A percentile compares a stretch with the other conserved stretches of the same genome.
These are phyloP conservation scores for Trichothecium roseum DNA, from an alignment of 2,329 filamentous ascomycete species.

Conservation along the genomic window DNA sequence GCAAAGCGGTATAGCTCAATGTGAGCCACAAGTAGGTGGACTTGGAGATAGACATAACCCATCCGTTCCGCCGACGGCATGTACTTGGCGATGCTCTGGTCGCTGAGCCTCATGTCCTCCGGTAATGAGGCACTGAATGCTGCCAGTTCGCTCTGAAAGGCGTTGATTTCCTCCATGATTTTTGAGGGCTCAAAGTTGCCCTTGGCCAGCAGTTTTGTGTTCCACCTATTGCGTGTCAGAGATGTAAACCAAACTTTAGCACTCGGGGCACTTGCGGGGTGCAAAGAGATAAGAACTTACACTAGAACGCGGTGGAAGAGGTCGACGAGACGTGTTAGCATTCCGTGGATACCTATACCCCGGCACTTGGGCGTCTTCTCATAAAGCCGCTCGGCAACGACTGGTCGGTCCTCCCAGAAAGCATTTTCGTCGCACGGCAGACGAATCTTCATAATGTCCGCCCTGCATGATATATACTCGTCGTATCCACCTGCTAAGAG, in stretches of 20 bases:
- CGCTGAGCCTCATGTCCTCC: conserved; percentile 19
- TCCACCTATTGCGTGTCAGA: conserved; percentile 10
- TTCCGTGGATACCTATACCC: conserved; percentile 20
- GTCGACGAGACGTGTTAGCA: conserved; percentile 23
- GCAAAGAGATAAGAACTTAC: too few relatives aligned
- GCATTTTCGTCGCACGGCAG: conserved; percentile 23
- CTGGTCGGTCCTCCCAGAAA: conserved; percentile 19
- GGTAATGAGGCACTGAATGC: conserved; percentile 23
- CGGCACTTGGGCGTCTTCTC: conserved; percentile 15
- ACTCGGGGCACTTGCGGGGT: too few relatives aligned
- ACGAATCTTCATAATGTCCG: conserved; percentile 26
- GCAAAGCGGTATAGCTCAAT: conserved; percentile 29
- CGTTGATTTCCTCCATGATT: conserved; percentile 24
- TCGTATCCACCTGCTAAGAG: conserved; percentile 28
- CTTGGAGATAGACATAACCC: conserved; percentile 26
- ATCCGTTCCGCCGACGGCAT: conserved; percentile 18
- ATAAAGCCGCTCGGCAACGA: conserved; percentile 19
- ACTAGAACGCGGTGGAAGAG: conserved; percentile 25
- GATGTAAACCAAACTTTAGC: too few relatives aligned
- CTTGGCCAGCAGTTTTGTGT: conserved; percentile 13
- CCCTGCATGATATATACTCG: conserved; percentile 25
- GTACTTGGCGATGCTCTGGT: conserved; percentile 21
- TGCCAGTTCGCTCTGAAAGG: conserved; percentile 25
- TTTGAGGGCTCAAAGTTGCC: conserved; percentile 21
- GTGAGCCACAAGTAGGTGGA: conserved; percentile 22